phyloP scores from a whole-genome alignment of 2,329 filamentous ascomycete species.

The Neonectria hederae region DNA sequence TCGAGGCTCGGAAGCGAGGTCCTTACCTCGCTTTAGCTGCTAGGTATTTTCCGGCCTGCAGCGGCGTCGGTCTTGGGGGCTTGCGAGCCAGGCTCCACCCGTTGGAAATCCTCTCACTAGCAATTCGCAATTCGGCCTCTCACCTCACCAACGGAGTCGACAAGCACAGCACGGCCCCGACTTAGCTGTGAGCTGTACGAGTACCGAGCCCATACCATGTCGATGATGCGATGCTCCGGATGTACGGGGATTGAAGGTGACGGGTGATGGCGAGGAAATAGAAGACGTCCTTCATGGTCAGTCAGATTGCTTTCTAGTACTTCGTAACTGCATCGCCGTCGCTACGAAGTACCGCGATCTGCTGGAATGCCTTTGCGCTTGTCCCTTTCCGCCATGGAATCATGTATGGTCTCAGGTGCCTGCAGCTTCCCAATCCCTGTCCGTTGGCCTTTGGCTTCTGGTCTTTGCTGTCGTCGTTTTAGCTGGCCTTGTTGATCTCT shows the following conservation, averaged over 20 bases:
- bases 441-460: neutral
- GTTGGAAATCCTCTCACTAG: constrained; percentile 5
- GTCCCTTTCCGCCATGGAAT: constrained; percentile 9
- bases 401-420: constrained; percentile 9
- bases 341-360: neutral
- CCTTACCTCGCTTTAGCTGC: neutral
- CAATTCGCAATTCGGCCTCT: constrained; percentile 10
- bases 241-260: neutral
- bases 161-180: constrained; percentile 1
- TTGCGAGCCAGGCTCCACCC: constrained; percentile 13
- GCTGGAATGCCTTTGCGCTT: constrained; percentile 14
- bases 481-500: neutral
- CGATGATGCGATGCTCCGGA: neutral
- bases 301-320: neutral
- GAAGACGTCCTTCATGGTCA: neutral
- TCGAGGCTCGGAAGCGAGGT: neutral
- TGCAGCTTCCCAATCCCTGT: constrained; percentile 10
- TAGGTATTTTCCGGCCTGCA: constrained; percentile 18
- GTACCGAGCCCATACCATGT: neutral
- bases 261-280: neutral
- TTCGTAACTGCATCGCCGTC: neutral
- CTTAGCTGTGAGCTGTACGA: neutral
- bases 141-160: neutral
- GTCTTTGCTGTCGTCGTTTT: neutral
- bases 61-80: too few relatives aligned